A percentile compares a stretch with the other conserved stretches of the same genome.
Conservation (phyloP, 2,329 filamentous ascomycete genomes). For the Hymenoscyphus repandus region DNA sequence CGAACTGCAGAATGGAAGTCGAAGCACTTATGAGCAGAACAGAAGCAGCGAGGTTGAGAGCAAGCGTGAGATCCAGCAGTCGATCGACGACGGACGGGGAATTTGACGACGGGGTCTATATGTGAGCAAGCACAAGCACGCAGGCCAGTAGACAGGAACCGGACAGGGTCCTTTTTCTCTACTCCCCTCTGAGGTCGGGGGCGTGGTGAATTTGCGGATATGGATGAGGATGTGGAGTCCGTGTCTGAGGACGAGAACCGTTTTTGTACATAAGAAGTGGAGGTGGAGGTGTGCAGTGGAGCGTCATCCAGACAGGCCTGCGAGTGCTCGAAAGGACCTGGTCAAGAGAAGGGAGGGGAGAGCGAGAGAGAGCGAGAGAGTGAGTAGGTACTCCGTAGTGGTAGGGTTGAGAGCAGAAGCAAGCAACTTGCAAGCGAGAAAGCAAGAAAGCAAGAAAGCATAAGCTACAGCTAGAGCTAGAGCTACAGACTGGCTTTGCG, state of each 20-base stretch:
- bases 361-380: neutral
- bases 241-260: conserved; percentile 19
- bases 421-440: no score
- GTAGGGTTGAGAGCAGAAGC: neutral
- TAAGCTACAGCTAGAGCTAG: no score
- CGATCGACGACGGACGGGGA: neutral
- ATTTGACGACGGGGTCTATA: conserved; percentile 12
- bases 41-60: neutral
- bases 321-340: no score
- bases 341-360: neutral
- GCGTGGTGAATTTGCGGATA: conserved; percentile 2
- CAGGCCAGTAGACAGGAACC: no score
- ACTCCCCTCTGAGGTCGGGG: conserved; percentile 6
- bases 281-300: no score
- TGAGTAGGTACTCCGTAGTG: no score
- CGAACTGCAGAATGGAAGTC: conserved; percentile 7
- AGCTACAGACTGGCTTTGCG: no score
- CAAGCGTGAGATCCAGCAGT: neutral
- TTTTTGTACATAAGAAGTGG: conserved; percentile 19
- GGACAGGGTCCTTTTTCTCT: no score
- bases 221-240: conserved; percentile 13
- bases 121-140: conserved; percentile 9
- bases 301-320: neutral
- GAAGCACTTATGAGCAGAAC: conserved; percentile 2
- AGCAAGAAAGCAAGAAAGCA: no score